phyloP scores from a whole-genome alignment of 2,329 filamentous ascomycete species.

The Fusarium scirpi region DNA sequence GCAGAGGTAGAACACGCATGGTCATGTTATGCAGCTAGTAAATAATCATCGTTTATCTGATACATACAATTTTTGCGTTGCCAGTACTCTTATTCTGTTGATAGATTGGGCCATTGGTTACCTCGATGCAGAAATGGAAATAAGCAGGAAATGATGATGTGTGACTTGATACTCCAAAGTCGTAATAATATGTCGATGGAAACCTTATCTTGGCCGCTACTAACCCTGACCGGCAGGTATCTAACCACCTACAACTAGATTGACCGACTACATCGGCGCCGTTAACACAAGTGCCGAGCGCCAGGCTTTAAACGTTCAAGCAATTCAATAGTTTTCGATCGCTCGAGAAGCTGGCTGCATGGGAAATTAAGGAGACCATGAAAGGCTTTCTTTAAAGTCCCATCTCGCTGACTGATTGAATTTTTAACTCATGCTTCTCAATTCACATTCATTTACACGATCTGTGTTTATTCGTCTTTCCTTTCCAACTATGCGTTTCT shows the following conservation, averaged over 20 bases:
- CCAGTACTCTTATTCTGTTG: too few species aligned
- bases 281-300: neutral
- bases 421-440: neutral
- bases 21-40: accelerated
- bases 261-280: neutral
- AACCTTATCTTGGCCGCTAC: too few species aligned
- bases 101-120: too few species aligned
- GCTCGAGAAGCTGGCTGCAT: neutral
- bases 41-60: too few species aligned
- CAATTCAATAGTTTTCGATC: neutral
- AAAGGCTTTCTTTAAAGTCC: neutral
- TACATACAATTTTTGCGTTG: accelerated
- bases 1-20: too few species aligned
- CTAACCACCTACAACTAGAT: neutral
- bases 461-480: neutral
- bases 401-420: neutral
- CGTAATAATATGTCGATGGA: too few species aligned
- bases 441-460: neutral
- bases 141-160: too few species aligned
- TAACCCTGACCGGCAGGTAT: neutral
- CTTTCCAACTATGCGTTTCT: neutral
- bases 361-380: neutral
- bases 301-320: neutral
- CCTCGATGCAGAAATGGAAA: too few species aligned
- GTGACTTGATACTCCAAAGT: too few species aligned